Base-by-base conservation (phyloP, 2,329 filamentous ascomycete genomes). In the Arachnomyces sp. region DNA sequence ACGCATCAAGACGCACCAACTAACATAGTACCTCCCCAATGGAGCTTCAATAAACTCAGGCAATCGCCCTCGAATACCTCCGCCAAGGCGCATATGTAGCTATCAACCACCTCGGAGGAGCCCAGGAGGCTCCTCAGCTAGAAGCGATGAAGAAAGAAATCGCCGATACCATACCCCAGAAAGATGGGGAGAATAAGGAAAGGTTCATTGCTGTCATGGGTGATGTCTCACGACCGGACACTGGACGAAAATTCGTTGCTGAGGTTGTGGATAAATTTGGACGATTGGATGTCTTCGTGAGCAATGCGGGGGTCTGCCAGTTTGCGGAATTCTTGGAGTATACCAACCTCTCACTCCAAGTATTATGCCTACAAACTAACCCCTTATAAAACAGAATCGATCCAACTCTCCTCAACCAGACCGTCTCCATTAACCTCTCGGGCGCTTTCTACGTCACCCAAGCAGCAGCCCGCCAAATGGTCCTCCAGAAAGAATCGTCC, bases 401-500 rank as follows among this genome's bases (percentile, higher is more conserved):
- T 7, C 74, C 79, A 1, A 74, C 81, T 42, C 77, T 93, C 40
- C 83, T 88, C 55, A 66, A 75, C 45, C 70, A 72, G 40, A 93
- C 87, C 2, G 70, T 93, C 31, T 70, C 75, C 29, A 90, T 84
- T 36, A 94, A 94, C 64, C 78, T 94, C 49, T 79, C 82, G 50
- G 88, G 88, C 33, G 84, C 87, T n/a, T 94, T 93, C 67, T 89
- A 88, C 67, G 74, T 84, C 28, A 81, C 84, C 15, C 88, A 94
- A 68, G 84, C 87, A 0, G 88, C 86, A 2, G 87, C 85, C 1
- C 76, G 81, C 2, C 85, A 92, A 59, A 92, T 94, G 83, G 79
- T 82, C 0, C 65, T 93, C 75, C 75, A 77, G 0, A 68, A 84
- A 52, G 5, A 9, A 25, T 25, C 20, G 5, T 25, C 20, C 20